phyloP scores from a whole-genome alignment of 1,139 yeast species.

The Hyphopichia fennica region DNA sequence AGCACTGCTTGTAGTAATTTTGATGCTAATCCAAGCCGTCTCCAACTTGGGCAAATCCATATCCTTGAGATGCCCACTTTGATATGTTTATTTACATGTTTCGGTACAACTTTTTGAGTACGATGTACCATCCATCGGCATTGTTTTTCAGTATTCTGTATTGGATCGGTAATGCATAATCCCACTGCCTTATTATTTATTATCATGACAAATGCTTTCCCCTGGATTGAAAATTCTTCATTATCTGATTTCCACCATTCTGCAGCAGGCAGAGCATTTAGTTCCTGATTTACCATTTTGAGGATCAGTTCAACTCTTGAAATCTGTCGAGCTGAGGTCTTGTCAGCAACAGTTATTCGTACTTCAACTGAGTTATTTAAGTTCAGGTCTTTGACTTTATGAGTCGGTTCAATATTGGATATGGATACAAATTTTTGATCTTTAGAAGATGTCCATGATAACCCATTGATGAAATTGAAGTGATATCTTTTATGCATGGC shows the following conservation, averaged over 20 bases:
- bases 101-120: constrained; percentile 35
- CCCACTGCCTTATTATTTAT: constrained; percentile 49
- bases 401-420: not conserved
- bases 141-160: constrained; percentile 19
- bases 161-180: constrained; percentile 46
- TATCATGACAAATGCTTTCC: constrained; percentile 50
- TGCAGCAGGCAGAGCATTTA: constrained; percentile 58
- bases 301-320: constrained; percentile 30
- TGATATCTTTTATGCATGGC: constrained; percentile 52
- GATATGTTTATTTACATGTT: constrained; percentile 26
- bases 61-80: constrained; percentile 63
- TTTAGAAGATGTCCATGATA: constrained; percentile 29
- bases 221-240: constrained; percentile 17
- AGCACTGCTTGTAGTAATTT: constrained; percentile 42
- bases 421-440: not conserved
- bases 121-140: constrained; percentile 50
- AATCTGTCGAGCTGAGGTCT: constrained; percentile 17
- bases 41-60: constrained; percentile 56
- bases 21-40: constrained; percentile 52
- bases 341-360: constrained; percentile 16
- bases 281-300: constrained; percentile 55
- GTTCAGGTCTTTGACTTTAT: not conserved
- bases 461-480: constrained; percentile 46
- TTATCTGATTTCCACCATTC: constrained; percentile 41
- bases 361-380: not conserved